These are phyloP conservation scores for Ophiostoma ips DNA, from an alignment of 2,329 filamentous ascomycete species.

Conservation along the genomic window DNA sequence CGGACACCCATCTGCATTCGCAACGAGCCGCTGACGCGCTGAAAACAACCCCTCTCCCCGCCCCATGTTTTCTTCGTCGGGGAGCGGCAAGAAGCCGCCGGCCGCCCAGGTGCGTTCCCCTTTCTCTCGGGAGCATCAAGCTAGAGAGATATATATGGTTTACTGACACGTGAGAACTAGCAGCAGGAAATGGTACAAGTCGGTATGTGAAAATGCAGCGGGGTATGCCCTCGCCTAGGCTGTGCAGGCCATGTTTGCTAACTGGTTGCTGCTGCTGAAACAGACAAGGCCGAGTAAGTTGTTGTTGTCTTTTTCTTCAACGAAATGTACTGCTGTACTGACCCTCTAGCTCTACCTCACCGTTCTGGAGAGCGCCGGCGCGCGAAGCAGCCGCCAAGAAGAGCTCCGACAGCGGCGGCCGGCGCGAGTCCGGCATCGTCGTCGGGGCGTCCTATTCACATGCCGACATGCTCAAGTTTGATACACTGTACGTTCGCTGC, in stretches of 20 bases:
- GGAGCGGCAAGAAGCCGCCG: slow-evolving; percentile 53
- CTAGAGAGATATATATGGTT: slow-evolving; percentile 14
- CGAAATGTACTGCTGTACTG: not conserved
- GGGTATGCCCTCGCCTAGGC: no score
- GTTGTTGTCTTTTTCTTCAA: no score
- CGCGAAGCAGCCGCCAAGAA: slow-evolving; percentile 36
- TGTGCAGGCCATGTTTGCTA: no score
- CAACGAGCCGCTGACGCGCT: not conserved
- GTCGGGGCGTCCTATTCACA: slow-evolving; percentile 95
- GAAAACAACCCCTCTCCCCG: no score
- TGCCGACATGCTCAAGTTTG: slow-evolving; percentile 83
- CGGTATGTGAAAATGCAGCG: slow-evolving; percentile 47
- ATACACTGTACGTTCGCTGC: slow-evolving; percentile 54
- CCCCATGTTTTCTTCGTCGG: slow-evolving; percentile 51
- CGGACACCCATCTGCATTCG: not conserved
- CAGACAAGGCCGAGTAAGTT: slow-evolving; percentile 52
- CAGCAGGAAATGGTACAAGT: slow-evolving; percentile 97
- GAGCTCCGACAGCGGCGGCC: slow-evolving; percentile 22
- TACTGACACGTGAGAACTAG: slow-evolving; percentile 23
- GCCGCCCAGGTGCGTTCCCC: slow-evolving; percentile 48
- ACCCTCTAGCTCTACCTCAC: slow-evolving; percentile 56
- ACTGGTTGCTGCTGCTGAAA: slow-evolving; percentile 14
- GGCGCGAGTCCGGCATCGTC: slow-evolving; percentile 53
- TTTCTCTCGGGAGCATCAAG: slow-evolving; percentile 5
- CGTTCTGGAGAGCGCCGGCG: slow-evolving; percentile 65